A percentile compares a stretch with the other conserved stretches of the same genome.
These are phyloP conservation scores for Backusella westeae DNA, from an alignment of 192 early-diverging fungal genomes.

Conservation along the genomic window DNA sequence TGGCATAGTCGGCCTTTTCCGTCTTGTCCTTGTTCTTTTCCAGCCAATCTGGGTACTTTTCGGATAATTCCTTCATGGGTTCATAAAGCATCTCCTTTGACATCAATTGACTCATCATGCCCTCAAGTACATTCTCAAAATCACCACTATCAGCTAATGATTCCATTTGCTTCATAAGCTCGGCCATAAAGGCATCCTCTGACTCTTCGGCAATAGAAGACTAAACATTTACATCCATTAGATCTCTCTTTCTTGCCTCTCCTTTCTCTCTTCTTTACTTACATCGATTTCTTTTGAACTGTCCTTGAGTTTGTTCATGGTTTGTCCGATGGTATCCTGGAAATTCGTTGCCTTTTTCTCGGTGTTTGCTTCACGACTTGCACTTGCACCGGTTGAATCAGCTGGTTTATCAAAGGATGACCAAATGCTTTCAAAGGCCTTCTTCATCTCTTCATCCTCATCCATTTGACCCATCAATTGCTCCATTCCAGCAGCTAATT, in stretches of 20 bases:
- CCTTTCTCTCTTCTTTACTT: constrained; percentile 18
- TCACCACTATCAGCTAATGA: constrained; percentile 63
- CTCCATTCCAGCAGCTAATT: constrained; percentile 82
- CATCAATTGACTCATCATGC: constrained; percentile 90
- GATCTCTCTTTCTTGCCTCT: neutral
- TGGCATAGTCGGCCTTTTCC: constrained; percentile 65
- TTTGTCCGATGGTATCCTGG: constrained; percentile 86
- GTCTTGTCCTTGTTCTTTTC: constrained; percentile 73
- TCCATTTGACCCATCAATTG: constrained; percentile 67
- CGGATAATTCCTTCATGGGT: constrained; percentile 88
- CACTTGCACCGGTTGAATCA: neutral
- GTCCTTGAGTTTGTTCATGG: constrained; percentile 85
- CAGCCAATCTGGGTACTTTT: constrained; percentile 89
- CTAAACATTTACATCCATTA: constrained; percentile 21
- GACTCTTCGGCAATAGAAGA: constrained; percentile 51
- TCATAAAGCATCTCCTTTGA: constrained; percentile 93
- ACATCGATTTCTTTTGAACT: constrained; percentile 85
- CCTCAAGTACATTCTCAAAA: constrained; percentile 84
- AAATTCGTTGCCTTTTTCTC: constrained; percentile 52
- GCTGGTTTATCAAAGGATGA: constrained; percentile 35
- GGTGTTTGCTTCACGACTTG: neutral
- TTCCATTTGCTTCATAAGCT: constrained; percentile 83
- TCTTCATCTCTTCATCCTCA: constrained; percentile 48
- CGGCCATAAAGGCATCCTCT: constrained; percentile 56
- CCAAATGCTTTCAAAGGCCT: constrained; percentile 57